Percentiles rank a stretch among this genome's conserved stretches.
Conservation (phyloP, 371 early-diverging fungal genomes). For the Rhizoclosmatium hyalinum region DNA sequence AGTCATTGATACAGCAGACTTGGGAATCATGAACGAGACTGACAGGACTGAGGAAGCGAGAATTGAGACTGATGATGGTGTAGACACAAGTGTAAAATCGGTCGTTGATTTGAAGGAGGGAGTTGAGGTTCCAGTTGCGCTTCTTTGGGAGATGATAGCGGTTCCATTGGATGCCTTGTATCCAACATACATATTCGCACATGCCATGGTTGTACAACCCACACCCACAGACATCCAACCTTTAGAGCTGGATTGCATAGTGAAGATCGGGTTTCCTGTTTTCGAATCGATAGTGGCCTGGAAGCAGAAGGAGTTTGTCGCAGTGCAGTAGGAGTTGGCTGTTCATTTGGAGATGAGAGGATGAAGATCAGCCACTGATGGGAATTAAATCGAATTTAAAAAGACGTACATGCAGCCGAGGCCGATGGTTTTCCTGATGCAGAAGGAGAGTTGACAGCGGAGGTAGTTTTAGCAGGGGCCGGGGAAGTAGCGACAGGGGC, state of each 20-base stretch:
- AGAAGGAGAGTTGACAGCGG: neutral
- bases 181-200: constrained; percentile 37
- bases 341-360: neutral
- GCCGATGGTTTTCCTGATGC: neutral
- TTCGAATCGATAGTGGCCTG: neutral
- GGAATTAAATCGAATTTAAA: neutral
- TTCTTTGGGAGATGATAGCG: constrained; percentile 22
- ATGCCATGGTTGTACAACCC: constrained; percentile 36
- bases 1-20: neutral
- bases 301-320: constrained; percentile 21
- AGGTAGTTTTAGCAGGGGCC: neutral
- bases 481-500: neutral
- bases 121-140: constrained; percentile 5
- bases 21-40: constrained; percentile 18
- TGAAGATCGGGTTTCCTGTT: constrained; percentile 8
- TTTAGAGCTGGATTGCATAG: constrained; percentile 18
- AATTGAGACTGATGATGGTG: neutral
- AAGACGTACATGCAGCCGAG: neutral
- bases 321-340: neutral
- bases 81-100: constrained; percentile 9
- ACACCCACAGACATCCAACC: constrained; percentile 40
- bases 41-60: neutral
- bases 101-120: constrained; percentile 11
- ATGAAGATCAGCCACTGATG: neutral
- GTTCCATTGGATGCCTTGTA: constrained; percentile 28